Conservation (phyloP, 352 stramenopile genomes). For the Globisporangium mamillatum region DNA sequence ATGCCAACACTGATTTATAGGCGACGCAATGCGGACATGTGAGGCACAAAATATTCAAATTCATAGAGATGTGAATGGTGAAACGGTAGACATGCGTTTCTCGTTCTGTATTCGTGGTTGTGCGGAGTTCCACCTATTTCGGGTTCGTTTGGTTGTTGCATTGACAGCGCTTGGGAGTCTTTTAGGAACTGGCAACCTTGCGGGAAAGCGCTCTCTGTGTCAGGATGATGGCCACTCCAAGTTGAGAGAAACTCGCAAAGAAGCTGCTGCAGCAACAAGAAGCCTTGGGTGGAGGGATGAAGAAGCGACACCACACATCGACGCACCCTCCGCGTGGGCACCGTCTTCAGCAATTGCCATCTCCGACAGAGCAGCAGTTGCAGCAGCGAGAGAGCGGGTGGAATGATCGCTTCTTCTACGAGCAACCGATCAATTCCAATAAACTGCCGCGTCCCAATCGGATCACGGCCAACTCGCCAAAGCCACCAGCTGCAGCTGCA, state of each 20-base stretch:
- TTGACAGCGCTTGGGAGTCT: background rate
- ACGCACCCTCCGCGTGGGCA: slow-evolving; percentile 27
- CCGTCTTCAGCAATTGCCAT: slow-evolving; percentile 38
- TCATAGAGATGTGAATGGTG: background rate
- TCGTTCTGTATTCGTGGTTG: background rate
- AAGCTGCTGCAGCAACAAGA: slow-evolving; percentile 35
- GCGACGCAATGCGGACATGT: background rate
- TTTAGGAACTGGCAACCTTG: background rate
- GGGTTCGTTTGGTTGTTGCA: slow-evolving; percentile 2
- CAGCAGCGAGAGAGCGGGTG: slow-evolving; percentile 65
- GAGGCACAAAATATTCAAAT: background rate
- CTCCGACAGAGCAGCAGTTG: slow-evolving; percentile 45
- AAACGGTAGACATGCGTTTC: slow-evolving; percentile 14
- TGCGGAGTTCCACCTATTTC: slow-evolving; percentile 7
- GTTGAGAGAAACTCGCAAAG: slow-evolving; percentile 45
- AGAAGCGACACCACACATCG: slow-evolving; percentile 14
- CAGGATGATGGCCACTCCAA: slow-evolving; percentile 33
- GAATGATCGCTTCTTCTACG: slow-evolving; percentile 70
- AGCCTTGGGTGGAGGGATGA: slow-evolving; percentile 15
- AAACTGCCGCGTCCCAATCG: slow-evolving; percentile 33
- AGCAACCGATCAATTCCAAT: slow-evolving; percentile 48
- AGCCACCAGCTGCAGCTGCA: slow-evolving; percentile 15
- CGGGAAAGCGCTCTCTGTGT: slow-evolving; percentile 7
- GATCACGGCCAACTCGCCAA: slow-evolving; percentile 18
- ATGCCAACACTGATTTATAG: background rate